Conservation (phyloP, 2,329 filamentous ascomycete species). For the Neofusicoccum laricinum region DNA sequence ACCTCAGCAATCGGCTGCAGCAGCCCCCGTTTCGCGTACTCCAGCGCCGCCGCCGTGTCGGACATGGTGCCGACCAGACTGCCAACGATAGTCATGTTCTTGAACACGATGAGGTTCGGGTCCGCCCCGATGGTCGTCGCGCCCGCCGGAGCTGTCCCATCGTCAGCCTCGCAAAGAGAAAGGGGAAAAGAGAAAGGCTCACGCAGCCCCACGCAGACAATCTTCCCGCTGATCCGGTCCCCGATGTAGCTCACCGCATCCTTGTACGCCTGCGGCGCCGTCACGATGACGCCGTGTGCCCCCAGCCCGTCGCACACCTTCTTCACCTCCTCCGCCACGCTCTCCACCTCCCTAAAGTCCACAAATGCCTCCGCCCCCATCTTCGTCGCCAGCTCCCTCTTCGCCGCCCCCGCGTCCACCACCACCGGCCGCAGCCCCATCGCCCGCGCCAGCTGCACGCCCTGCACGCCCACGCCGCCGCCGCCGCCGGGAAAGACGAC, state of each 20-base stretch:
- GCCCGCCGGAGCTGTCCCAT: background rate
- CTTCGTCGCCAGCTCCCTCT: background rate
- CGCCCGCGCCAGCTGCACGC: constrained; percentile 46
- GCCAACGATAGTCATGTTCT: constrained; percentile 33
- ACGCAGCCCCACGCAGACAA: constrained; percentile 50
- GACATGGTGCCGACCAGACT: constrained; percentile 47
- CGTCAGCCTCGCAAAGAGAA: background rate
- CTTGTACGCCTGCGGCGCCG: constrained; percentile 40
- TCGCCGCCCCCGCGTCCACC: constrained; percentile 36
- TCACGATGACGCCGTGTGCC: constrained; percentile 40
- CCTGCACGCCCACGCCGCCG: constrained; percentile 57
- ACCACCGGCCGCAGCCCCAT: constrained; percentile 58
- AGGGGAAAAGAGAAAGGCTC: too few species aligned
- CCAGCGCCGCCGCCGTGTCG: constrained; percentile 46
- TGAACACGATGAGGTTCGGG: constrained; percentile 33
- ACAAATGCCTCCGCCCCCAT: constrained; percentile 8
- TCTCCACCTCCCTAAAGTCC: constrained; percentile 30
- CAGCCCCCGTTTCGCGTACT: constrained; percentile 50
- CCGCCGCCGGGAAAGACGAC: constrained; percentile 55
- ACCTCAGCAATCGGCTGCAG: constrained; percentile 52
- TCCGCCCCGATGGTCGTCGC: constrained; percentile 31
- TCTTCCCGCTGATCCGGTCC: constrained; percentile 43
- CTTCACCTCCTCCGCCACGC: constrained; percentile 32
- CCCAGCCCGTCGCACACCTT: constrained; percentile 28
- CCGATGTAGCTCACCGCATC: constrained; percentile 45